These are phyloP conservation scores for Prorocentrum cordatum DNA, from an alignment of 169 alveolate genomes.

Conservation along the genomic window DNA sequence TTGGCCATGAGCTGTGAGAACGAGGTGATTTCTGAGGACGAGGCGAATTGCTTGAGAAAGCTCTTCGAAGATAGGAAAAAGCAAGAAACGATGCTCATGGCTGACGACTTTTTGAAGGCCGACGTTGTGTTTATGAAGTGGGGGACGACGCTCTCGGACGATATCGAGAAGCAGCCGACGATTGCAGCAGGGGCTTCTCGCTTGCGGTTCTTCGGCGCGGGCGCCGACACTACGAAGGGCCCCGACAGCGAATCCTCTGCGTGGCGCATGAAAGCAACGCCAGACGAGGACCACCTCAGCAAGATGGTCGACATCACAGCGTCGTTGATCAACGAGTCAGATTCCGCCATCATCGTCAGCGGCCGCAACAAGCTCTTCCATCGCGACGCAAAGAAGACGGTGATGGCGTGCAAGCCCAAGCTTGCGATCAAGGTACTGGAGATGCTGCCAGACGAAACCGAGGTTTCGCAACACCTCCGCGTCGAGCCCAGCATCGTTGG, in stretches of 20 bases:
- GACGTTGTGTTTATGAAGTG: too few relatives aligned
- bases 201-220: neutral
- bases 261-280: neutral
- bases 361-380: neutral
- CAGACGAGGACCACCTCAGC: neutral
- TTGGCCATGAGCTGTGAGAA: too few relatives aligned
- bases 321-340: neutral
- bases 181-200: neutral
- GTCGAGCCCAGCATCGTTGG: too few relatives aligned
- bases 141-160: neutral
- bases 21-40: too few relatives aligned
- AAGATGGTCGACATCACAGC: neutral
- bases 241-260: neutral
- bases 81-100: too few relatives aligned
- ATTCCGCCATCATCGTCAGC: neutral
- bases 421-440: neutral
- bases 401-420: neutral
- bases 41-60: too few relatives aligned
- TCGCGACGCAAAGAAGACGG: neutral
- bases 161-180: neutral
- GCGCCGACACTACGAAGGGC: neutral
- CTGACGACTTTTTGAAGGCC: too few relatives aligned
- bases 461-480: neutral
- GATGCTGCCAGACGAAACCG: neutral
- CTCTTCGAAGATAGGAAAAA: too few relatives aligned